Percentiles rank a stretch among this genome's conserved stretches.
Evolutionary conservation across 129 eudicot species (phyloP).

Genomic region (Flaveria bidentis): DNA sequence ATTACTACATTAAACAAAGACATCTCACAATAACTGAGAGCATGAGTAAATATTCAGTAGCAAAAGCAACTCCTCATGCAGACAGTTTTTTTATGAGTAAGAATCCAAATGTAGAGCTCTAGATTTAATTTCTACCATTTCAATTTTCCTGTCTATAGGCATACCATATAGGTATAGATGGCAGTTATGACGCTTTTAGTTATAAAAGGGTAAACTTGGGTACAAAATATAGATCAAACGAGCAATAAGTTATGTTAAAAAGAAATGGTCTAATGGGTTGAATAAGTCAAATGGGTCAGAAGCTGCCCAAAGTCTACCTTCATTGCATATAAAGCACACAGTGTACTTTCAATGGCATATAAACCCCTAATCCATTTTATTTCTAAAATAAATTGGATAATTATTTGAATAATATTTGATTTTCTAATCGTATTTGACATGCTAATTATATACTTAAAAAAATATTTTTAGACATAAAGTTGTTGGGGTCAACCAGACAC

Average conservation of each 20-base stretch:
- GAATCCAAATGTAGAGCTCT: neutral
- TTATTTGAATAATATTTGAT: neutral
- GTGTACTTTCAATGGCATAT: neutral
- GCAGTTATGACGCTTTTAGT: neutral
- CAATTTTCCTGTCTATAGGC: neutral
- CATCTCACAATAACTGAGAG: neutral
- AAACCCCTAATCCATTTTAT: neutral
- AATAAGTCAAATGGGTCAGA: neutral
- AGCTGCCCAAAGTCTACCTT: neutral
- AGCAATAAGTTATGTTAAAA: neutral
- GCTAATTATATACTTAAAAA: too few relatives aligned
- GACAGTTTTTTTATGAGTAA: neutral
- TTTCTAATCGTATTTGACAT: neutral
- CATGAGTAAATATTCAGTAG: constrained; percentile 1
- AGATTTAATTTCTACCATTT: neutral
- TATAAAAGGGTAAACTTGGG: neutral
- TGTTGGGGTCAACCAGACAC: neutral
- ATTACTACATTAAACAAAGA: neutral
- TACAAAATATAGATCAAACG: neutral
- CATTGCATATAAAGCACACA: too few relatives aligned
- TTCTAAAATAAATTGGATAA: neutral
- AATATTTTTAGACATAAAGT: neutral
- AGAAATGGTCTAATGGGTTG: neutral
- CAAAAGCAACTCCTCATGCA: constrained; percentile 4
- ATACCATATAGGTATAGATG: constrained; percentile 1